Conservation (phyloP, 2,329 filamentous ascomycete genomes). For the Podosphaera xanthii region DNA sequence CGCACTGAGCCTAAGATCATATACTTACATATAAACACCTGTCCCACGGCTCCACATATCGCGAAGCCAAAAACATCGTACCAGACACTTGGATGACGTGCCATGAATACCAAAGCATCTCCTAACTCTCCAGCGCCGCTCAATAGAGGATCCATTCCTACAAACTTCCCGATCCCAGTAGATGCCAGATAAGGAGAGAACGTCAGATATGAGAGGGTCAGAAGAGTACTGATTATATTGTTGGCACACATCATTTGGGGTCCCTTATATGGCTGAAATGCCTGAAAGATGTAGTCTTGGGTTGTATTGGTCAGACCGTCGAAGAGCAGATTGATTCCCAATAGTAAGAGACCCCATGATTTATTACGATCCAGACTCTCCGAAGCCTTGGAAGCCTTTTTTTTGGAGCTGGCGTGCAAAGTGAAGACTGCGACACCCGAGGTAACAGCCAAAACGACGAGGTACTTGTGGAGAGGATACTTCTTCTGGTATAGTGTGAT, state of each 20-base stretch:
- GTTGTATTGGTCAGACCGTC: constrained; percentile 92
- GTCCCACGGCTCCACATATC: constrained; percentile 72
- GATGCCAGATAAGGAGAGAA: constrained; percentile 58
- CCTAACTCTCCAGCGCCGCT: constrained; percentile 52
- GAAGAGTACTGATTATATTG: constrained; percentile 62
- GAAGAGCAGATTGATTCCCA: constrained; percentile 78
- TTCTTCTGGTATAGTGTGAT: constrained; percentile 71
- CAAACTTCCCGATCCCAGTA: constrained; percentile 38
- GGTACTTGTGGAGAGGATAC: constrained; percentile 92
- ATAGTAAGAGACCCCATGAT: constrained; percentile 58
- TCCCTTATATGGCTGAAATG: constrained; percentile 61
- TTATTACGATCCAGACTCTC: constrained; percentile 33
- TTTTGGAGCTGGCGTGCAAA: constrained; percentile 49
- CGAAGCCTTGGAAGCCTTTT: constrained; percentile 19
- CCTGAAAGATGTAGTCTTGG: constrained; percentile 77
- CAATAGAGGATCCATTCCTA: constrained; percentile 38
- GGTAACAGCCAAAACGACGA: constrained; percentile 77
- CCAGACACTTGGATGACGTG: constrained; percentile 56
- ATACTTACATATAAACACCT: constrained; percentile 72
- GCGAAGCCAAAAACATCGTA: constrained; percentile 79
- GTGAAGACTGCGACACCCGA: constrained; percentile 88
- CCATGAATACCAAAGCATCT: constrained; percentile 62
- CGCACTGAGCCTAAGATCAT: neutral
- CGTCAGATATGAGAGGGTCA: constrained; percentile 58
- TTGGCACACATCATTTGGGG: constrained; percentile 99